Base-by-base conservation (phyloP, 331 rosid species). In the Cydonia oblonga region DNA sequence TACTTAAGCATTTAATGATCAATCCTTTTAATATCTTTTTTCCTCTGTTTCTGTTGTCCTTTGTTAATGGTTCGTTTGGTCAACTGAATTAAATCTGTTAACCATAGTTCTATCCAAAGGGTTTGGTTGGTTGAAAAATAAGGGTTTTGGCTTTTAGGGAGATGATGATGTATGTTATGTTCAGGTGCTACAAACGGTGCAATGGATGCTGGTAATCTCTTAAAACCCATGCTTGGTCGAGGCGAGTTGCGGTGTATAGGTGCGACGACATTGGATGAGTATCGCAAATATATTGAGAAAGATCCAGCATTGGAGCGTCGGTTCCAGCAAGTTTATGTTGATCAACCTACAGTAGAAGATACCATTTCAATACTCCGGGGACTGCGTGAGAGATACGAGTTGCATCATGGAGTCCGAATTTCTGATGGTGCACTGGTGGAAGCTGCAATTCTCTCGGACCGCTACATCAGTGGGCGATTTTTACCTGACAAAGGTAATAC, bases 151-250 rank as follows among this genome's bases (percentile, higher is more conserved):
- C 38, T 63, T 59, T 59, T 82, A 23, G 49, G 72, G 76, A 51
- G 64, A 69, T 35, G 26, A 6, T 70, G 68, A 61, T 74, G 56
- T 64, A 14, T 69, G 44, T 63, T 65, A 65, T 78, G 23, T 65
- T 69, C 81, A 95, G 99, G 99, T 83, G 99, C 99, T 72, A 91
- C 96, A 9, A 91, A 84, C 75, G 99, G 99, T 76, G 97, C 97
- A 40, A 86, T 95, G 99, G 99, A 95, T 80, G 99, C 99, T 59
- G 99, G 99, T 60, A 95, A 95, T 78, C 97, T 95, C 62, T 88
- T 95, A 80, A 95, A 95, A 86, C 99, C 99, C 63, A 95, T 95
- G 99, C 99, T 95, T 79, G 99, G 98, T 69, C 90, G 98, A 49
- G 99, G 98, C 38, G 99, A 95, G 81, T 77, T 95, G 75, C 89